These are phyloP conservation scores for Lachancea lanzarotensis DNA, from an alignment of 805 yeast species.

Conservation along the genomic window DNA sequence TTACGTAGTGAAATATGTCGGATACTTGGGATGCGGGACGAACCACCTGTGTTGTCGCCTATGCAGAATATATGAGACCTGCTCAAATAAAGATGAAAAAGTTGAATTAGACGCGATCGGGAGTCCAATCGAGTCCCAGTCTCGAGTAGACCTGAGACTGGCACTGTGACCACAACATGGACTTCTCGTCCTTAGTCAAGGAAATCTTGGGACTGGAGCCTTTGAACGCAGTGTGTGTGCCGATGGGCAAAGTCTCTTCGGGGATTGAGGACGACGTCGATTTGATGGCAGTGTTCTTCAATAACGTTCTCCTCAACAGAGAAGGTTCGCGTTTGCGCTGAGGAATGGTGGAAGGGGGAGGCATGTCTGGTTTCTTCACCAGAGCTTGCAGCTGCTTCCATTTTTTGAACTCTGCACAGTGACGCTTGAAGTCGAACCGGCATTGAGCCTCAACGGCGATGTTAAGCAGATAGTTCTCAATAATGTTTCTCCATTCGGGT, in stretches of 20 bases:
- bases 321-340: slow-evolving; percentile 8
- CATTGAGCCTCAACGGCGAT: slow-evolving; percentile 68
- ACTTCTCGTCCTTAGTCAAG: slow-evolving; percentile 51
- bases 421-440: slow-evolving; percentile 52
- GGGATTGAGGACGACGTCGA: background rate
- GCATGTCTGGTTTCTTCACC: slow-evolving; percentile 30
- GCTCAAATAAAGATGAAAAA: background rate
- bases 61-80: slow-evolving; percentile 1
- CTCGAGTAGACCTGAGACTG: slow-evolving; percentile 53
- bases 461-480: slow-evolving; percentile 60
- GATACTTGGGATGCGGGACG: background rate
- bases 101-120: slow-evolving; percentile 31
- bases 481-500: slow-evolving; percentile 67
- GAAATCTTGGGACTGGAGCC: slow-evolving; percentile 15
- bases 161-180: slow-evolving; percentile 55
- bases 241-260: background rate
- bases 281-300: slow-evolving; percentile 17
- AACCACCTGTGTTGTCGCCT: slow-evolving; percentile 1
- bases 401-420: slow-evolving; percentile 42
- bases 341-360: slow-evolving; percentile 31
- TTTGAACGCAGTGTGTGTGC: background rate
- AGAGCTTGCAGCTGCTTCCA: slow-evolving; percentile 31
- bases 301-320: slow-evolving; percentile 31
- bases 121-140: slow-evolving; percentile 55
- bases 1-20: too few species aligned